These are phyloP conservation scores for Haematococcus sp. DNA, from an alignment of 139 green algal genomes.

Conservation along the genomic window DNA sequence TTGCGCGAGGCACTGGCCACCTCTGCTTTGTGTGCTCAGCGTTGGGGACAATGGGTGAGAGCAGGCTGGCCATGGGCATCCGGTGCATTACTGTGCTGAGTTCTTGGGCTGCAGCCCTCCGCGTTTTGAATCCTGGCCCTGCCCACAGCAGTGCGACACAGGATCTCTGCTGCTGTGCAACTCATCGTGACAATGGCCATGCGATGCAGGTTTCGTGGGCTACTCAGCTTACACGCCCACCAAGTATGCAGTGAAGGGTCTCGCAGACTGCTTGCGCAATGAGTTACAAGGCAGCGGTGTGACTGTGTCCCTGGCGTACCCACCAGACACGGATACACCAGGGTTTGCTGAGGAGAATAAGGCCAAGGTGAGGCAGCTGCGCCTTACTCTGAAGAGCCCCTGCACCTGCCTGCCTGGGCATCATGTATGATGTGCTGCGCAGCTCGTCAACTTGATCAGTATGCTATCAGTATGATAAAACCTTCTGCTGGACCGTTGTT, in stretches of 20 bases:
- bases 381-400: not conserved
- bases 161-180: not conserved
- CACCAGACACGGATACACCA: constrained; percentile 82
- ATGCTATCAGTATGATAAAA: too few species aligned
- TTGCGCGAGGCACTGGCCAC: constrained; percentile 57
- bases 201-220: constrained; percentile 51
- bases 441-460: not conserved
- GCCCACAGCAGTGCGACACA: not conserved
- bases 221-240: constrained; percentile 72
- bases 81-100: not conserved
- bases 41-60: constrained; percentile 50
- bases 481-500: too few species aligned
- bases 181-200: not conserved
- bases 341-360: constrained; percentile 67
- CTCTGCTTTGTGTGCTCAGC: constrained; percentile 62
- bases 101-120: not conserved
- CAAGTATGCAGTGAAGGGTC: constrained; percentile 81
- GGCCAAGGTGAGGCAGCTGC: constrained; percentile 51
- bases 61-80: not conserved
- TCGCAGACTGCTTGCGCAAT: constrained; percentile 80
- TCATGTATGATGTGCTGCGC: not conserved
- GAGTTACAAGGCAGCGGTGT: constrained; percentile 74
- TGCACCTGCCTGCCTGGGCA: not conserved
- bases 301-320: constrained; percentile 66
- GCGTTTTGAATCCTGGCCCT: not conserved